A percentile compares a stretch with the other conserved stretches of the same genome.
These are phyloP conservation scores for Jatropha podagrica DNA, from an alignment of 441 rosid genomes.

Conservation along the genomic window DNA sequence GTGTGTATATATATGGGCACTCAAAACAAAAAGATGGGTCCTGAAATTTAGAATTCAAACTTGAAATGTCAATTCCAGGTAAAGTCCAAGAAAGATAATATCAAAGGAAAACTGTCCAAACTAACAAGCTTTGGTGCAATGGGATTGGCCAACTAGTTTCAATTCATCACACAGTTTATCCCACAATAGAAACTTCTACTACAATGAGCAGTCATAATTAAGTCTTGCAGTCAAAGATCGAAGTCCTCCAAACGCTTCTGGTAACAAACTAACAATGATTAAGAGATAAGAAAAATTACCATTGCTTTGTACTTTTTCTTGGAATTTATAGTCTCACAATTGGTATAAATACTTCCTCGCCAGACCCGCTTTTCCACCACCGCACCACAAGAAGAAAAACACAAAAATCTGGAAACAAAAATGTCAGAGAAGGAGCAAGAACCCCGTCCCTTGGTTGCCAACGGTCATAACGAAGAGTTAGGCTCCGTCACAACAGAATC, in stretches of 20 bases:
- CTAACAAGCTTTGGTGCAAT: not conserved
- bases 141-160: not conserved
- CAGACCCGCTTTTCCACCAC: not conserved
- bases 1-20: not conserved
- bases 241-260: slow-evolving; percentile 1
- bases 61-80: not conserved
- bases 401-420: not conserved
- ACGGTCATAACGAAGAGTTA: slow-evolving; percentile 1
- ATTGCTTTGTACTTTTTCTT: not conserved
- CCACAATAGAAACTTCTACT: not conserved
- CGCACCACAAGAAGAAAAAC: not conserved
- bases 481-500: not conserved
- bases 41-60: not conserved
- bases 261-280: too few relatives aligned
- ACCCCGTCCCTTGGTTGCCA: slow-evolving; percentile 1
- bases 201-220: too few relatives aligned
- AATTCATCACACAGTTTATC: not conserved
- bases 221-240: not conserved
- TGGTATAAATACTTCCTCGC: not conserved
- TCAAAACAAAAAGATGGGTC: not conserved
- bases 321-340: too few relatives aligned
- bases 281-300: not conserved
- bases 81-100: not conserved
- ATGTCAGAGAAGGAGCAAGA: slow-evolving; percentile 11
- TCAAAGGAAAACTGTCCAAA: not conserved